Evolutionary conservation across 805 yeast genomes (phyloP), one percentile per base, ranked within the genome.

Genomic region (Ogataea minuta): DNA sequence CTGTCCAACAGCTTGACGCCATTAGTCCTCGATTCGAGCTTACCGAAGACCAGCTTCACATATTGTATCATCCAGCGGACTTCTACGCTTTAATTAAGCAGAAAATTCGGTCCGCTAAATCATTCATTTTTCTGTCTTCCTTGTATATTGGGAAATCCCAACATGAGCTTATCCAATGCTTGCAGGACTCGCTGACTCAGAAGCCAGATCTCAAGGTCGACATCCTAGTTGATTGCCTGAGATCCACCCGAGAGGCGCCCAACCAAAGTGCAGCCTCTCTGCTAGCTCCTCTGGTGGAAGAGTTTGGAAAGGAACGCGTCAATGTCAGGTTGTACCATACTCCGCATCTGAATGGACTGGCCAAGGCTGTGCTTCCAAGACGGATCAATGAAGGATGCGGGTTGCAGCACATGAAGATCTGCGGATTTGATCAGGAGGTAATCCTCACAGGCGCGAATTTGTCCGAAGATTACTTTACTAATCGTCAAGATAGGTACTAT

Each of bases 191-290:
- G 0, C 60, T 93, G 49, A 51, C 56, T 2, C 52, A 56, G 3
- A 87, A 85, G 44, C 74, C 80, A 2, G 64, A 77, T 16, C 68
- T 93, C 44, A 72, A 76, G 49, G 84, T 93, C 2, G 76, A 74
- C 43, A 79, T 93, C 17, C 67, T 93, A 36, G 73, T 90, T 5
- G 99, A 93, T 62, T 95, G 90, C 9, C 70, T 93, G 32, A 65
- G 99, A 50, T 96, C 96, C 0, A 91, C 98, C 0, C 74, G 99
- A 49, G 99, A 93, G 54, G 81, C 89, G 1, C 98, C 99, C 0
- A 64, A 74, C 5, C 65, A 71, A 34, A 83, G 89, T 31, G 79
- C 95, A 11, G 96, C 96, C 0, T 72, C 84, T 25, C 66, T 90
- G 23, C 65, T 93, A 33, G 76, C 85, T 1, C 71, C 76, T 2